Evolutionary conservation across 2,329 filamentous ascomycete species (phyloP), one percentile per base, ranked within the genome.

Genomic region (Calonectria multiphialidica): DNA sequence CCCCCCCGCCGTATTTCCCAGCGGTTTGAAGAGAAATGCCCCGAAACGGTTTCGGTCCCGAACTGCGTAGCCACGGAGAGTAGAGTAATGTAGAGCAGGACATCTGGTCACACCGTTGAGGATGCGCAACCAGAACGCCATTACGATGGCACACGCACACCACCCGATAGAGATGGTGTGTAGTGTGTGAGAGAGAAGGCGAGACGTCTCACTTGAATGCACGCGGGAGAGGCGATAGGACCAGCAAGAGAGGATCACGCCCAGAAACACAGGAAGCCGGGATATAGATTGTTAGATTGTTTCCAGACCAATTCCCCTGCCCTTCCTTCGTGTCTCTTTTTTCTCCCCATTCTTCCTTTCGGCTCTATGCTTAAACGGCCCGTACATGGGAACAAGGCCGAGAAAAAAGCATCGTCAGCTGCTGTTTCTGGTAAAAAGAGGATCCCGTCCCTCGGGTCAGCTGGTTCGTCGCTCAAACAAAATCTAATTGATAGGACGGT

Each of bases 1-100:
- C 53, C 33, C 53, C 33, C 21, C 21, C 21, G 37, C 21, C 21
- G 10, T 21, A 59, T 59, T 40, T 28, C 53, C 33, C 53, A 40
- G 12, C 10, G 25, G 53, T 62, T 30, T 42, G 28, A 62, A 62
- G 5, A 44, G 50, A 66, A 62, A 62, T 63, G 44, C 35, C 40
- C 66, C 66, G 55, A 68, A 59, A 63, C 55, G 28, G 37, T 44
- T 63, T 25, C 35, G 25, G 57, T 63, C 66, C 66, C 35, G 40
- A 63, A 68, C n/a, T 33, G 23, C n/a, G 16, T 3, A 47, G 9
- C 8, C 8, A 30, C 28, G 1, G 5, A 30, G 5, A 30, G 28
- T 30, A 30, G 28, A 8, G 28, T 30, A 30, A n/a, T n/a, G n/a
- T n/a, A n/a, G n/a, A n/a, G n/a, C n/a, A n/a, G n/a, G n/a, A n/a